Conservation (phyloP, 371 early-diverging fungal genomes). For the Mortierella sp. region DNA sequence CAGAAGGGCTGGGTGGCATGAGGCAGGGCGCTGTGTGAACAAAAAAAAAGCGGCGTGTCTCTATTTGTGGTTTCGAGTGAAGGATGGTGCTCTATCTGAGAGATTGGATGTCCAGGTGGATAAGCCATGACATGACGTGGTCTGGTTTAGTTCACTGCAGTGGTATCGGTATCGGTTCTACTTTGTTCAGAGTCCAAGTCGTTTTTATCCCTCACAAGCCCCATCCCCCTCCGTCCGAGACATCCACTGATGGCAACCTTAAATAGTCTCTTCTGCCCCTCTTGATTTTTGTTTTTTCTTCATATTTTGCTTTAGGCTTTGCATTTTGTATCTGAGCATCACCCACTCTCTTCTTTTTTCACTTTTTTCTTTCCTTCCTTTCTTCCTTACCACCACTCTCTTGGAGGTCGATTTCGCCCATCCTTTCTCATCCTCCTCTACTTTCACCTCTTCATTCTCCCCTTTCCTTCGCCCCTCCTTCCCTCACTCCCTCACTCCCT, state of each 20-base stretch:
- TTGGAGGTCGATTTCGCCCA: background rate
- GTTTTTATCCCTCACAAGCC: too few species aligned
- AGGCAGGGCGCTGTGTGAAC: background rate
- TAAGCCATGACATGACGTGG: too few species aligned
- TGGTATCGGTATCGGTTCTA: too few species aligned
- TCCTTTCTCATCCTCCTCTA: conserved; percentile 1
- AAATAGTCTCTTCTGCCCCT: background rate
- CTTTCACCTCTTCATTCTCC: background rate
- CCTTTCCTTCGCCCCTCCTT: background rate
- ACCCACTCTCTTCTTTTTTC: too few species aligned
- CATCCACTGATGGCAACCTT: too few species aligned
- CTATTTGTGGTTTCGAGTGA: background rate
- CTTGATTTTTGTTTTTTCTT: background rate
- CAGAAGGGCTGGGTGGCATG: background rate
- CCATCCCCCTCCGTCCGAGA: too few species aligned
- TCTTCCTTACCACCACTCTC: too few species aligned
- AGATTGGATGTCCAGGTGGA: background rate
- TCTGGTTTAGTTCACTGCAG: too few species aligned
- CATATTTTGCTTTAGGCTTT: background rate
- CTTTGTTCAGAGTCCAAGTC: too few species aligned
- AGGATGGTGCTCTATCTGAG: too few species aligned
- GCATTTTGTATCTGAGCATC: background rate
- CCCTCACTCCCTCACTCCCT: background rate
- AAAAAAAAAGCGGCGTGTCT: background rate
- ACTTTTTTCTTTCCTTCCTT: background rate